Evolutionary conservation across 495 filamentous ascomycete species (phyloP), one percentile per base, ranked within the genome.

Genomic region (Cryomyces minteri): DNA sequence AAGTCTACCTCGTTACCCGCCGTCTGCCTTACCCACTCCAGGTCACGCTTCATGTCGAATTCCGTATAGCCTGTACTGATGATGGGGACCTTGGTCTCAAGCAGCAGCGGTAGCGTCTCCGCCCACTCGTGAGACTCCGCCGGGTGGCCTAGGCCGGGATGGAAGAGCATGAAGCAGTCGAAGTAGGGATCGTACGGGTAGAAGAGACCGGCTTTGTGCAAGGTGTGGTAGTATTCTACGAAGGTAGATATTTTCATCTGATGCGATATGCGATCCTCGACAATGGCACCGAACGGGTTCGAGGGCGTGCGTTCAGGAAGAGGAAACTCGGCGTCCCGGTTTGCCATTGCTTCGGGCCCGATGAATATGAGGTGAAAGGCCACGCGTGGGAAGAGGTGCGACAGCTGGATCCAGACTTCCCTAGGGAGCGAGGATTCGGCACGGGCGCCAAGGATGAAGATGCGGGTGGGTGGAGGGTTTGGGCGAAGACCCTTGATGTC

Each of bases 161-260:
- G 90, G 68, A 95, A 99, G 43, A 93, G 71, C 55, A 99, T 74
- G 54, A 99, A 87, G 58, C 79, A 84, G 65, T 99, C 90, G 53
- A 99, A 88, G 60, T 99, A 99, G 1, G 90, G 90, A 60, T 99
- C 90, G 62, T 84, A 95, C 0, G 92, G 92, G 28, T 81, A 72
- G 66, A 96, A 99, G 46, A 83, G 69, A 31, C 80, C 74, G 1
- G 88, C 78, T 54, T 88, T 76, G 64, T 96, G 88, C 55, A 99
- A 72, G 1, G 86, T 95, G 60, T 99, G 88, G 67, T 88, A 99
- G 63, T 99, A 95, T 48, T 99, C 92, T 28, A 95, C 88, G 54
- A 85, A 94, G 0, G 90, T 99, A 55, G 76, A 85, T 51, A 99
- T 92, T 67, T 96, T 96, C 76, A 94, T 76, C 45, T 76, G 74